phyloP scores from a whole-genome alignment of 2,329 filamentous ascomycete species.

The Claviceps africana region DNA sequence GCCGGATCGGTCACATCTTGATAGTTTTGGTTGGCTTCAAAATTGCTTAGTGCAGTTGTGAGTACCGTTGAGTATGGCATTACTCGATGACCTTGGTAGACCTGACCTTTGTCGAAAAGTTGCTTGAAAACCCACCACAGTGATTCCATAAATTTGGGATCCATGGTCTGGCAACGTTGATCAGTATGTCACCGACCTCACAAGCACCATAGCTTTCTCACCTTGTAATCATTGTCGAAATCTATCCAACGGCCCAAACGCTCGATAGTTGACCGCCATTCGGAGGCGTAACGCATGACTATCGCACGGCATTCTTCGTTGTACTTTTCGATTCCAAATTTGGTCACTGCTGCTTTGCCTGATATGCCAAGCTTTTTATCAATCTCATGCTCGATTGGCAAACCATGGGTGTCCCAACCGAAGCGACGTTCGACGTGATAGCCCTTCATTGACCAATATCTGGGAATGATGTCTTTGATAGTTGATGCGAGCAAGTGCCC shows the following conservation, averaged over 20 bases:
- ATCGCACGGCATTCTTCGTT: conserved; percentile 85
- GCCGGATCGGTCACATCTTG: conserved; percentile 86
- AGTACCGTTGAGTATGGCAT: conserved; percentile 92
- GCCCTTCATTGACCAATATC: conserved; percentile 97
- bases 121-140: conserved; percentile 97
- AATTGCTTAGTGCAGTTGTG: conserved; percentile 81
- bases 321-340: conserved; percentile 78
- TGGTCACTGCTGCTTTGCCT: conserved; percentile 71
- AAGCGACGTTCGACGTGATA: conserved; percentile 85
- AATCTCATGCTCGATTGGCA: conserved; percentile 94
- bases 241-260: conserved; percentile 90
- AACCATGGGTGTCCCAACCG: conserved; percentile 87
- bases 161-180: conserved; percentile 54
- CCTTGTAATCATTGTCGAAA: conserved; percentile 96
- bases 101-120: conserved; percentile 74
- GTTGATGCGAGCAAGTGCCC: conserved; percentile 76
- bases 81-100: conserved; percentile 82
- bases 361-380: conserved; percentile 90
- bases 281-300: conserved; percentile 77
- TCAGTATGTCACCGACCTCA: not conserved
- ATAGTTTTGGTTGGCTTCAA: conserved; percentile 89
- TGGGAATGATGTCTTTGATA: conserved; percentile 92
- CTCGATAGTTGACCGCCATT: conserved; percentile 83
- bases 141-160: conserved; percentile 88
- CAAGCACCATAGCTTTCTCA: conserved; percentile 15